Evolutionary conservation across 2,329 filamentous ascomycete species (phyloP).

Genomic region (Fusarium pseudocircinatum): DNA sequence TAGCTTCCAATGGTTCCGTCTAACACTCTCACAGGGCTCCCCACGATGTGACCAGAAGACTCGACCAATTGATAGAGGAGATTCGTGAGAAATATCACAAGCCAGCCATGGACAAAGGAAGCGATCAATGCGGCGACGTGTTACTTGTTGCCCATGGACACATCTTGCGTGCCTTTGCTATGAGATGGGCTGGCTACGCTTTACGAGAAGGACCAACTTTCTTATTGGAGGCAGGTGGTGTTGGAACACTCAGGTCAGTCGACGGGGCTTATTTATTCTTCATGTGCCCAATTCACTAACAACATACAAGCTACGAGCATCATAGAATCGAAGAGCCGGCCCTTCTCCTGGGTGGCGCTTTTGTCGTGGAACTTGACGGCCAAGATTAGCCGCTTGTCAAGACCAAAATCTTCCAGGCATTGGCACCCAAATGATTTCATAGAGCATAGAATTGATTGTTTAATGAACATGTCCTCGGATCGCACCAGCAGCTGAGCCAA

Average conservation of each 20-base stretch:
- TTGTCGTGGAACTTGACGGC: constrained; percentile 59
- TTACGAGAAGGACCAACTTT: constrained; percentile 81
- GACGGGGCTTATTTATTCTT: background rate
- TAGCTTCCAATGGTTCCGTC: background rate
- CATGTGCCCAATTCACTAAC: constrained; percentile 5
- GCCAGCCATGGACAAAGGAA: constrained; percentile 66
- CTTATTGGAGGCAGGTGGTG: constrained; percentile 87
- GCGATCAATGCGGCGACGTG: constrained; percentile 51
- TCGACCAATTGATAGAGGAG: constrained; percentile 80
- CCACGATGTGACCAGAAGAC: constrained; percentile 73
- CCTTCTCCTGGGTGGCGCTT: constrained; percentile 79
- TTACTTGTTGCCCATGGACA: constrained; percentile 88
- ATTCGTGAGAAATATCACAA: constrained; percentile 74
- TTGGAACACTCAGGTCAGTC: constrained; percentile 77
- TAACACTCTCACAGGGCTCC: constrained; percentile 66
- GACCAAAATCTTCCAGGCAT: background rate
- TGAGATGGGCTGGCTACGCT: constrained; percentile 81
- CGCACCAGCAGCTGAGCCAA: background rate
- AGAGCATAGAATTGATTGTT: constrained; percentile 21
- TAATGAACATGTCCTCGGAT: constrained; percentile 13
- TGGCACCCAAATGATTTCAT: background rate
- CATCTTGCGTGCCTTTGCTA: constrained; percentile 86
- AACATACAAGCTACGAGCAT: constrained; percentile 75
- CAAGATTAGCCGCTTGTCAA: background rate
- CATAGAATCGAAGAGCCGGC: constrained; percentile 81